Evolutionary conservation across 2,329 filamentous ascomycete species (phyloP), one percentile per base, ranked within the genome.

Genomic region (Dryadomyces quercus-mongolicae): DNA sequence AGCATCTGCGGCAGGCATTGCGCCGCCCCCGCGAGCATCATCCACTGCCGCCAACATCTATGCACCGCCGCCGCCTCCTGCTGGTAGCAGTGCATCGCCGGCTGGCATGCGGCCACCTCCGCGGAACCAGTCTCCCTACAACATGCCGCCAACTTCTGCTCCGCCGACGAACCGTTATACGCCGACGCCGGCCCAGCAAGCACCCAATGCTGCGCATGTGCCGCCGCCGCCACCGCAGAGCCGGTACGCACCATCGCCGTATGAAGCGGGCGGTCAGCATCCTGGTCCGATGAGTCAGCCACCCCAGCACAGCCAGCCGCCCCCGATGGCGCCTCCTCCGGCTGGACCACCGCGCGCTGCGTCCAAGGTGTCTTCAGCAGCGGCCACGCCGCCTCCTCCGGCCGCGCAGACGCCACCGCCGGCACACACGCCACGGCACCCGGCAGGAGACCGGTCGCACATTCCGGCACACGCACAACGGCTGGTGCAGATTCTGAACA

Each of bases 381-480:
- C 43, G 7, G 18, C 44, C 20, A 21, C 31, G 16, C 6, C 47
- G 7, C n/a, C 49, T 15, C 20, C 49, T 13, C 49, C 34, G 36
- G 8, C 42, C 2, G 44, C 9, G 18, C 12, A 13, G 12, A 25
- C 44, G 44, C 12, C 43, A 5, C 70, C 77, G 21, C 74, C 82
- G 13, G 70, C 77, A 31, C 69, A 80, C n/a, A 77, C 75, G 64
- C 64, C 75, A 31, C 89, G 82, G 66, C 79, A 93, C 65, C 88
- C 90, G 72, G 70, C 87, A 45, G 92, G 92, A 61, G 92, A 97
- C 68, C 84, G 92, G 51, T 88, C 86, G 20, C 90, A 97, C 67
- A 95, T 98, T 55, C 87, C 92, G 0, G 67, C 81, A 13, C 75
- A 76, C 52, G 88, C 92, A 15, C 83, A 85, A 65, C 83, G 81